phyloP scores from a whole-genome alignment of 2,329 filamentous ascomycete species.

The Pseudocercospora crystallina region DNA sequence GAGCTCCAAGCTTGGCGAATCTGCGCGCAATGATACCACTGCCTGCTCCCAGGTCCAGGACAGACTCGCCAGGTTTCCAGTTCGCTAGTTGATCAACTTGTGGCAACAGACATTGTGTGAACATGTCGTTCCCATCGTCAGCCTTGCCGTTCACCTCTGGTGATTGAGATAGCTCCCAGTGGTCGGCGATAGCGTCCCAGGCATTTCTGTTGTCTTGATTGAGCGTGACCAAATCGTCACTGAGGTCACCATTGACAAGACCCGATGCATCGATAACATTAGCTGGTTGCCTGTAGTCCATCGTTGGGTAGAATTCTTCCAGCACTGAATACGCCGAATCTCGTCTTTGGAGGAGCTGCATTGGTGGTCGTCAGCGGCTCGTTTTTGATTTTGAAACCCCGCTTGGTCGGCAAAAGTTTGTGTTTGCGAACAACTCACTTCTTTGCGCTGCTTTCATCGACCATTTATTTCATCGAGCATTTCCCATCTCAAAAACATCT shows the following conservation, averaged over 20 bases:
- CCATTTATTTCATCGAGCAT: too few species aligned
- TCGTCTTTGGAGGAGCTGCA: slow-evolving; percentile 8
- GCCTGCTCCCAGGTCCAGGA: slow-evolving; percentile 52
- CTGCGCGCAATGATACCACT: slow-evolving; percentile 52
- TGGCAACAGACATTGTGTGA: slow-evolving; percentile 45
- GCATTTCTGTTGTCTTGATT: slow-evolving; percentile 17
- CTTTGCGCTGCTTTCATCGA: too few species aligned
- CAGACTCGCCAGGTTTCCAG: slow-evolving; percentile 31
- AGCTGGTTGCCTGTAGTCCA: neutral
- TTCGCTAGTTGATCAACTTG: slow-evolving; percentile 40
- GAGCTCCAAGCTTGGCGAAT: slow-evolving; percentile 40
- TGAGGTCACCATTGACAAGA: slow-evolving; percentile 4
- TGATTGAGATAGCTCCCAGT: slow-evolving; percentile 42
- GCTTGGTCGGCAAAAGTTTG: too few species aligned
- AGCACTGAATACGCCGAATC: neutral
- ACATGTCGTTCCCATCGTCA: slow-evolving; percentile 47
- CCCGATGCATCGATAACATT: slow-evolving; percentile 5
- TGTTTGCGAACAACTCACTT: too few species aligned
- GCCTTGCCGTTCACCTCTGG: slow-evolving; percentile 13
- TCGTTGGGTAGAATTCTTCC: neutral
- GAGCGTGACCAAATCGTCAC: slow-evolving; percentile 2
- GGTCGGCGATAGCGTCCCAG: slow-evolving; percentile 46
- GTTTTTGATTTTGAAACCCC: neutral
- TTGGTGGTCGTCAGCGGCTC: slow-evolving; percentile 6
- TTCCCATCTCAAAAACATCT: too few species aligned